These are phyloP conservation scores for Parmales sp. DNA, from an alignment of 108 stramenopile genomes.

Conservation along the genomic window DNA sequence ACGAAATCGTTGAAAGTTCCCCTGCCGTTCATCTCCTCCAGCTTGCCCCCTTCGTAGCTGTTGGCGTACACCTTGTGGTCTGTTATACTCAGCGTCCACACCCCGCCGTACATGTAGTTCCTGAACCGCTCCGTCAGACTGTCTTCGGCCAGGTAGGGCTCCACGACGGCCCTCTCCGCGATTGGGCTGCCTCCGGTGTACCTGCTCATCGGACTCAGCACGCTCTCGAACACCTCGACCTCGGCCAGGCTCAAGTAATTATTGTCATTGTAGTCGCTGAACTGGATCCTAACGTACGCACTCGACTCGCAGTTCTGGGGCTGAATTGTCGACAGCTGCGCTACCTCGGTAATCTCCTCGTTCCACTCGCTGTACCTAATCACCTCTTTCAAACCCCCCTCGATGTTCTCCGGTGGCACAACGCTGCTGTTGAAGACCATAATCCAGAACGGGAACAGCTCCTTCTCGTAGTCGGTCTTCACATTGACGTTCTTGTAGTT, in stretches of 20 bases:
- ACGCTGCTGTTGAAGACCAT: background rate
- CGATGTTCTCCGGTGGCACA: background rate
- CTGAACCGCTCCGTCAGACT: background rate
- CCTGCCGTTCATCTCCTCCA: background rate
- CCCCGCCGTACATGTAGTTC: background rate
- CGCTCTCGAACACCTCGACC: background rate
- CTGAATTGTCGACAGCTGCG: background rate
- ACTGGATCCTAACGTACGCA: background rate
- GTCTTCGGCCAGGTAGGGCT: background rate
- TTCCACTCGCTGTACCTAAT: background rate
- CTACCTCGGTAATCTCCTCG: background rate
- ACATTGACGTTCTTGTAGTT: background rate
- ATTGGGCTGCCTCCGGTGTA: background rate
- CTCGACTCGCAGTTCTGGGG: too few relatives aligned
- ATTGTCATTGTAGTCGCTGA: background rate
- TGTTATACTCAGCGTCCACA: background rate
- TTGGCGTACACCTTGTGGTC: background rate
- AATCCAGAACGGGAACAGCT: background rate
- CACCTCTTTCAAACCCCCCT: background rate
- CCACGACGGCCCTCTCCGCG: background rate
- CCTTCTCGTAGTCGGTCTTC: background rate
- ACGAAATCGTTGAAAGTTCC: background rate
- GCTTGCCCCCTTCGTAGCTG: background rate
- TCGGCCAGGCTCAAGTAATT: constrained; percentile 5
- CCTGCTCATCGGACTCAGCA: background rate